phyloP scores from a whole-genome alignment of 345 rosid genomes.

The Sisymbrium altissimum region DNA sequence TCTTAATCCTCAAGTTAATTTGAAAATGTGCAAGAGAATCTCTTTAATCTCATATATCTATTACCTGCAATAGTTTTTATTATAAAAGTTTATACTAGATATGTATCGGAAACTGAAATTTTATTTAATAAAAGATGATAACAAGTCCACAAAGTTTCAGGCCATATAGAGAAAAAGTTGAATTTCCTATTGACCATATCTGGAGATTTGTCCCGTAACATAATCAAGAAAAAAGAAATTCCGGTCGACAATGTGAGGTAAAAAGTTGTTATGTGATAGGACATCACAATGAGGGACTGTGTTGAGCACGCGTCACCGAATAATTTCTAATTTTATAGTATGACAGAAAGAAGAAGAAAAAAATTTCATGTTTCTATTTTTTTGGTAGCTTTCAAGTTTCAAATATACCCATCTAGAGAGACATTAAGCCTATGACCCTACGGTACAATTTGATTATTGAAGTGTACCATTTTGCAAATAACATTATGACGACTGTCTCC shows the following conservation, averaged over 20 bases:
- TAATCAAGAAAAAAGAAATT: not conserved
- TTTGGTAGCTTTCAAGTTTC: conserved; percentile 14
- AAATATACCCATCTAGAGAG: conserved; percentile 6
- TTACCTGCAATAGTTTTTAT: not conserved
- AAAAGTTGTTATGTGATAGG: conserved; percentile 18
- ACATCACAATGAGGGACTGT: conserved; percentile 30
- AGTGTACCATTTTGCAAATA: conserved; percentile 27
- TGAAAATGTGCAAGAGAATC: not conserved
- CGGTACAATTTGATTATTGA: conserved; percentile 22
- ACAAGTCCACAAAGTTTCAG: not conserved
- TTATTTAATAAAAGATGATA: not conserved
- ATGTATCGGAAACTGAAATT: not conserved
- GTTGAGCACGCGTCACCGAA: conserved; percentile 29
- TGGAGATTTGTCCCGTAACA: conserved; percentile 9
- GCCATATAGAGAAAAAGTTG: not conserved
- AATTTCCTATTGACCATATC: conserved; percentile 1
- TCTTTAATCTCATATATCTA: not conserved
- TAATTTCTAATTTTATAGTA: conserved; percentile 16
- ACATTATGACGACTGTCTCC: conserved; percentile 45
- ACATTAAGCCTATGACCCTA: conserved; percentile 14
- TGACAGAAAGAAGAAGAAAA: not conserved
- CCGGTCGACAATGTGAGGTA: not conserved
- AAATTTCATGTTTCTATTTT: not conserved
- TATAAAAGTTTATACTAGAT: not conserved
- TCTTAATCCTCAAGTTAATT: not conserved